Conservation (phyloP, 2,329 filamentous ascomycete species). For the Fusarium ramigenum region DNA sequence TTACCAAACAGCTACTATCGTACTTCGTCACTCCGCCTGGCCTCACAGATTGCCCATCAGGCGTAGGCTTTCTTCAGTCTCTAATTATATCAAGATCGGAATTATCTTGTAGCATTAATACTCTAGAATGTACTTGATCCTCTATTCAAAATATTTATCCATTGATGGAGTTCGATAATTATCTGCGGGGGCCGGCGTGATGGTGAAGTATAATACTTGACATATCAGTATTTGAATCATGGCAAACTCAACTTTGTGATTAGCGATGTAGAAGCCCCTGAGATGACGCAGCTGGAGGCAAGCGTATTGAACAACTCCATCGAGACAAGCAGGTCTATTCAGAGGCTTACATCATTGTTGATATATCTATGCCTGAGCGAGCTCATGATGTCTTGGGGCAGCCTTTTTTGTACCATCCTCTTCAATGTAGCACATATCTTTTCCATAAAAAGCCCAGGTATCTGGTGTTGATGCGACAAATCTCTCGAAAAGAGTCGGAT, state of each 20-base stretch:
- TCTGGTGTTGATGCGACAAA: not conserved
- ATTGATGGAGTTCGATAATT: not conserved
- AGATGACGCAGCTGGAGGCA: not conserved
- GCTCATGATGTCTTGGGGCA: not conserved
- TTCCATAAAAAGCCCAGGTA: not conserved
- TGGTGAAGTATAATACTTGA: not conserved
- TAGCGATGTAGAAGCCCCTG: not conserved
- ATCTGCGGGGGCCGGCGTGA: not conserved
- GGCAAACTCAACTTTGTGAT: not conserved
- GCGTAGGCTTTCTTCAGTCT: not conserved
- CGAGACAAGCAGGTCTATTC: not conserved
- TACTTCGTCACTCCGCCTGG: not conserved
- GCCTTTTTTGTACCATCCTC: not conserved
- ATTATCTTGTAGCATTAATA: accelerated
- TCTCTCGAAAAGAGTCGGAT: not conserved
- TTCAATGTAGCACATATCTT: not conserved
- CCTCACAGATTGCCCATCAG: not conserved
- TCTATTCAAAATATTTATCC: accelerated
- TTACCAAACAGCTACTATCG: too few relatives aligned
- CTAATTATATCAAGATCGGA: accelerated
- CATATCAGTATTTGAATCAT: too few relatives aligned
- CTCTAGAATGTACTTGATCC: not conserved
- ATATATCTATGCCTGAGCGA: not conserved
- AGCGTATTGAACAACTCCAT: not conserved
- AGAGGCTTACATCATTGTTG: not conserved